Evolutionary conservation across 225 moss, liverwort and hornwort genomes (phyloP).

Genomic region (Physcomitrellopsis africana): DNA sequence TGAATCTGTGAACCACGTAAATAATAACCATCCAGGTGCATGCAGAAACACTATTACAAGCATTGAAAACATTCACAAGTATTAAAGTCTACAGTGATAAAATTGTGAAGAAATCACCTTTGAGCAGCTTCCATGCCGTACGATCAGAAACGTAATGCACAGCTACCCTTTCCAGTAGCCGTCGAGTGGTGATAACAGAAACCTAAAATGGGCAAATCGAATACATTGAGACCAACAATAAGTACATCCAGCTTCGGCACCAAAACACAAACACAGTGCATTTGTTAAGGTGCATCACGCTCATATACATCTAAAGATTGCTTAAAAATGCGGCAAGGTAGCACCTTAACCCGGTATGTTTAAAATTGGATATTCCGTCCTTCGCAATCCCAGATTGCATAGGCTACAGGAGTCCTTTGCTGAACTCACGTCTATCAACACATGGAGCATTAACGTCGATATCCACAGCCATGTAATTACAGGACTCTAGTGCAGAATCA

Average conservation of each 20-base stretch:
- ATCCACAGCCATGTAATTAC: background rate
- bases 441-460: background rate
- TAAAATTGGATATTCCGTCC: no score
- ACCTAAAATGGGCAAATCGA: constrained; percentile 55
- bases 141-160: constrained; percentile 76
- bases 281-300: background rate
- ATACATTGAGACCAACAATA: constrained; percentile 14
- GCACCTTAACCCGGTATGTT: no score
- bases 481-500: background rate
- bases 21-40: no score
- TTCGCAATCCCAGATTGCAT: no score
- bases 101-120: constrained; percentile 52
- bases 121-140: constrained; percentile 95
- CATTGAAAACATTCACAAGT: background rate
- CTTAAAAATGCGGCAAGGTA: no score
- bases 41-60: no score
- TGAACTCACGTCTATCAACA: background rate
- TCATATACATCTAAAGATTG: no score
- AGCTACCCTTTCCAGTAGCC: constrained; percentile 80
- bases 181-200: constrained; percentile 90
- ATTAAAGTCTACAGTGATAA: background rate
- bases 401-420: no score
- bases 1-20: no score
- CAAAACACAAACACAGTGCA: constrained; percentile 9
- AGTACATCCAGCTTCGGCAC: constrained; percentile 16